These are phyloP conservation scores for Aaosphaeria arxii DNA, from an alignment of 2,329 filamentous ascomycete species.

Conservation along the genomic window DNA sequence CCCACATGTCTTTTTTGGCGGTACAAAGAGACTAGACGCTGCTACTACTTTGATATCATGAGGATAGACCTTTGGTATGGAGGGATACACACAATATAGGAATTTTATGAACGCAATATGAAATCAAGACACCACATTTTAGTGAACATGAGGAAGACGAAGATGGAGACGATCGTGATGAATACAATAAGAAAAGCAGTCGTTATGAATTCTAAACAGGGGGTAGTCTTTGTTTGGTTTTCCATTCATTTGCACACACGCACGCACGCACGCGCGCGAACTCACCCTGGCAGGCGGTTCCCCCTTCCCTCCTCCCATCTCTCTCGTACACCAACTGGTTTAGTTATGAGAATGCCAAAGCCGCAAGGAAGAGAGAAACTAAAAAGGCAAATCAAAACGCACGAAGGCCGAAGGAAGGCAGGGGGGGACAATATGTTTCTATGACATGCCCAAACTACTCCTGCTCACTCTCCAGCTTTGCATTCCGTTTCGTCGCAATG, in stretches of 20 bases:
- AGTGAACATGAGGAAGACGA: no score
- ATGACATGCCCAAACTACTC: slow-evolving; percentile 17
- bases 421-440: slow-evolving; percentile 8
- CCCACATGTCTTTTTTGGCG: background rate
- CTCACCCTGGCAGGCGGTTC: no score
- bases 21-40: background rate
- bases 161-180: no score
- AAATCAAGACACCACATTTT: no score
- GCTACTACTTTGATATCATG: background rate
- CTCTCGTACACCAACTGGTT: background rate
- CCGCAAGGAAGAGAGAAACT: background rate
- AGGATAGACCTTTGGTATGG: no score
- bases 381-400: slow-evolving; percentile 2
- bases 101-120: no score
- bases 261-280: no score
- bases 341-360: no score
- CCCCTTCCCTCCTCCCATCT: background rate
- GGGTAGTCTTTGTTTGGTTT: slow-evolving; percentile 20
- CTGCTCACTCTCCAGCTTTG: background rate
- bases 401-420: background rate
- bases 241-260: background rate
- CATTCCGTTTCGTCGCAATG: slow-evolving; percentile 14
- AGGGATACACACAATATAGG: no score
- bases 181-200: no score
- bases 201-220: slow-evolving; percentile 23